Base-by-base conservation (phyloP, 495 filamentous ascomycete species). In the Baudoinia panamericana region DNA sequence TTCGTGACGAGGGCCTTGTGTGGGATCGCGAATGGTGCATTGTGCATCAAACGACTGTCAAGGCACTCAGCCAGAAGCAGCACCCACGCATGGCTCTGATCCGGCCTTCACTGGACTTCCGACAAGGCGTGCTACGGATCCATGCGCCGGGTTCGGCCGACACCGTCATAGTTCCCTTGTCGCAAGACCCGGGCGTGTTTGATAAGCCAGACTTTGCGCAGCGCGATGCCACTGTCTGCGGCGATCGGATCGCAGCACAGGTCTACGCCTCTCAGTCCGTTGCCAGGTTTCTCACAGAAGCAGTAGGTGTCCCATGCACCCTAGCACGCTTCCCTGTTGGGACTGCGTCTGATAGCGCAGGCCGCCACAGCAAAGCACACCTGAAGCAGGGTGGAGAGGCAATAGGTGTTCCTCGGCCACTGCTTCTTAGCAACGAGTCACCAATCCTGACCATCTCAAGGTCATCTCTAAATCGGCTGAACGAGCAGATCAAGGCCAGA, bases 21-120 rank as follows among this genome's bases (percentile, higher is more conserved):
- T 93, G 86, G 86, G 87, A 95, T 57, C 65, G 86, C 36, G 87
- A 95, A 60, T 95, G 87, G 87, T 93, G 84, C 54, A 60, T 95
- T 12, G 70, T 95, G 12, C 84, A 93, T 55, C 73, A 78, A 52
- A 81, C 83, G 7, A 86, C 84, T 2, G 77, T 77, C 0, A 72
- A 72, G 32, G 82, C 76, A 0, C 60, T 95, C 34, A 87, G 70
- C 46, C 84, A 92, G 56, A 93, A 93, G 59, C 65, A 72, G 40
- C 76, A 92, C 53, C 82, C 83, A 2, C 69, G 65, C 13, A 93
- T 95, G 85, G 76, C 82, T 4, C 68, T 93, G 9, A 70, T 95
- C 28, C 65, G 70, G 26, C 84, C 87, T 3, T 53, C 37, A 1
- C 61, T 93, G 15, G 79, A 92, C 45, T 69, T 90, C 30, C 60